phyloP scores from a whole-genome alignment of 2,329 filamentous ascomycete species.

The Cercospora citrullina region DNA sequence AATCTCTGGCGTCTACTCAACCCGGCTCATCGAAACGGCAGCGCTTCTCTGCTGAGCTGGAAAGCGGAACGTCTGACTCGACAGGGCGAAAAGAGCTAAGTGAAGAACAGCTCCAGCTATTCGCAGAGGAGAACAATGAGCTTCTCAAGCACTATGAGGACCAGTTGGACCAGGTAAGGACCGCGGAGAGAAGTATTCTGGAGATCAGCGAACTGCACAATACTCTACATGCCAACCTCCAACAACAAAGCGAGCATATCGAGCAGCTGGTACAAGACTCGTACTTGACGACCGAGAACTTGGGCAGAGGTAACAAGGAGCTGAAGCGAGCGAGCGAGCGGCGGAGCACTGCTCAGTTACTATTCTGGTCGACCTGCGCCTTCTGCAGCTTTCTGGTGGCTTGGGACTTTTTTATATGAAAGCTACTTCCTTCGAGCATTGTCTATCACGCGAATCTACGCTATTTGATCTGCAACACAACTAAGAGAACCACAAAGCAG shows the following conservation, averaged over 20 bases:
- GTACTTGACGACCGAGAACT: slow-evolving; percentile 76
- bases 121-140: slow-evolving; percentile 87
- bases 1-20: slow-evolving; percentile 6
- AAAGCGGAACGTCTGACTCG: background rate
- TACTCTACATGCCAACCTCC: slow-evolving; percentile 80
- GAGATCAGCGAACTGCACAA: slow-evolving; percentile 94
- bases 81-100: slow-evolving; percentile 56
- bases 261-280: slow-evolving; percentile 85
- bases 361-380: slow-evolving; percentile 50
- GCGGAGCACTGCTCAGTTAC: slow-evolving; percentile 51
- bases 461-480: background rate
- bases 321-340: slow-evolving; percentile 73
- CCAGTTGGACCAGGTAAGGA: slow-evolving; percentile 89
- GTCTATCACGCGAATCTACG: background rate
- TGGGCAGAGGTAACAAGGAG: slow-evolving; percentile 86
- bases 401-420: slow-evolving; percentile 52
- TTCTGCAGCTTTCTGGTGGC: slow-evolving; percentile 50
- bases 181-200: slow-evolving; percentile 82
- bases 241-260: slow-evolving; percentile 83
- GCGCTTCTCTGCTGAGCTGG: slow-evolving; percentile 14
- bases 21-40: slow-evolving; percentile 4
- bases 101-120: slow-evolving; percentile 85
- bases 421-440: background rate
- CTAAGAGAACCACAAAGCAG: background rate
- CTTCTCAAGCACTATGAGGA: slow-evolving; percentile 93